Evolutionary conservation across 2,329 filamentous ascomycete species (phyloP), one percentile per base, ranked within the genome.

Genomic region (Akanthomyces muscarius): DNA sequence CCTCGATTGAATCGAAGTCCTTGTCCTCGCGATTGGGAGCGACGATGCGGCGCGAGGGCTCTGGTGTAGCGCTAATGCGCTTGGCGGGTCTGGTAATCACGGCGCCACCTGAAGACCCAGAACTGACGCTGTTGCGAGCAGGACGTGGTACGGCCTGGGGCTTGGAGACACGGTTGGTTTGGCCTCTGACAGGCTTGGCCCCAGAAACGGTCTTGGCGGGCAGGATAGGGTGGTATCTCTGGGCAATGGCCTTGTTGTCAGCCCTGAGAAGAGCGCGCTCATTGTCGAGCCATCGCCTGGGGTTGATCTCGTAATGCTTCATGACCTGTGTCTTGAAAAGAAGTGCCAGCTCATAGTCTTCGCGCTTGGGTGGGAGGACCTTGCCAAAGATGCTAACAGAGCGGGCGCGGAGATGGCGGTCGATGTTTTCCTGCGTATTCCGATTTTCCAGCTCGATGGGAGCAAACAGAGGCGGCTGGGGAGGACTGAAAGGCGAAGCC

Each of bases 21-120:
- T 90, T 91, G 72, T 96, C 91, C 73, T 95, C 91, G 41, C 90
- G 84, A 69, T 88, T 92, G 21, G 86, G 85, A 30, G 86, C 85
- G 23, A 85, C 76, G 53, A 78, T 75, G 69, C 86, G 74, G 51
- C 80, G 78, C 67, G 80, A 72, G 2, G 81, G 79, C 67, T 84
- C 81, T 6, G 82, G 81, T 7, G 80, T 82, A 28, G 75, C 72
- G 69, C 79, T 81, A 58, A 77, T 69, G 51, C 75, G 76, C 44
- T 71, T 70, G 6, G 72, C 69, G 44, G 73, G 66, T 60, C 72
- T 66, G 13, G 71, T 36, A 11, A 11, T 48, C 69, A 68, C 60
- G 70, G 71, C 44, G 69, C 69, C 57, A 68, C 72, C 60, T 69
- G 70, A 54, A 68, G 71, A 63, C 63, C 61, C 55, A 47, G 64